Base-by-base conservation (phyloP, 1,139 yeast genomes). In the Nakaseomyces delphensis region DNA sequence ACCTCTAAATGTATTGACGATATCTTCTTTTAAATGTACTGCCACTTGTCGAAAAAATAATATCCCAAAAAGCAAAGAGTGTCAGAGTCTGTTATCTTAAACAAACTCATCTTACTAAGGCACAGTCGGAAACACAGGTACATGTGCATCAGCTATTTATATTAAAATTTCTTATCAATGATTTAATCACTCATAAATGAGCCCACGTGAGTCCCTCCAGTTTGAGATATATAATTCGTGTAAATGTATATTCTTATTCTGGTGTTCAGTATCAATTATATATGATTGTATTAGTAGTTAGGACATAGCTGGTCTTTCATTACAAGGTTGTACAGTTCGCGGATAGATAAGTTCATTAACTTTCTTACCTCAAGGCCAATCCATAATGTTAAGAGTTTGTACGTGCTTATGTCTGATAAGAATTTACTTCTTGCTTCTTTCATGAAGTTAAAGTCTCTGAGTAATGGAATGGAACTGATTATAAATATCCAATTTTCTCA, bases 331-430 rank as follows among this genome's bases (percentile, higher is more conserved):
- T 76, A 70, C 38, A 74, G 70, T 66, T 66, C 52, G 33, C 47
- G 52, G n/a, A 85, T 75, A 2, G 95, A 82, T 21, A 94, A 85
- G 52, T 71, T 79, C 60, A 91, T 79, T 55, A 89, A 79, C 60
- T 84, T 94, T 59, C 97, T 74, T 4, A 85, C 81, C 65, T 91
- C 97, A 32, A 91, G 67, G 0, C 94, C 91, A 43, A 86, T 58
- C 97, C 97, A 89, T 19, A 89, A 60, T 95, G 25, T 33, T 18
- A 33, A 7, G 6, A 33, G 42, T 43, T 35, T 30, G 47, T 43
- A 40, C 40, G 44, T 46, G 18, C 37, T 11, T 9, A 33, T 33
- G 8, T 33, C 37, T 3, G 37, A n/a, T 8, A 33, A 19, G 37
- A 33, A 33, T 13, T 33, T 33, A 9, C 18, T 21, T 10, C 11